These are phyloP conservation scores for Avena insularis DNA, from an alignment of 176 grass and related monocot genomes.

Conservation along the genomic window DNA sequence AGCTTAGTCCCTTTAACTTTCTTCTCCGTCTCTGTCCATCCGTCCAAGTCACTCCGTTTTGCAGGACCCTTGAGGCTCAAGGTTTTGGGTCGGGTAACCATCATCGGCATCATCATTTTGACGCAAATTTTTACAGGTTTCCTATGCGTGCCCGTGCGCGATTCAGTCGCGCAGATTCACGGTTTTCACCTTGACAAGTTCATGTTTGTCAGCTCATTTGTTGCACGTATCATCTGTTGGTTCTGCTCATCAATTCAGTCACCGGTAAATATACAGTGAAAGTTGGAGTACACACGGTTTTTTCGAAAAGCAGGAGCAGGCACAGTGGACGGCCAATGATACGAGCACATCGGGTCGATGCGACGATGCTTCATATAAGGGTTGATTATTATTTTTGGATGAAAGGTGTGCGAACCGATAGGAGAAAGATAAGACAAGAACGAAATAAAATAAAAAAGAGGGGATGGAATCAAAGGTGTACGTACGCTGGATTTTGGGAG, in stretches of 20 bases:
- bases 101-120: slow-evolving; percentile 45
- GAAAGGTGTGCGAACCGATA: neutral
- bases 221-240: neutral
- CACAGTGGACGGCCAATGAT: neutral
- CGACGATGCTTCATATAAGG: neutral
- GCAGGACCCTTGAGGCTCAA: slow-evolving; percentile 50
- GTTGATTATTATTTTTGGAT: neutral
- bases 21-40: neutral
- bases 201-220: neutral
- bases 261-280: neutral
- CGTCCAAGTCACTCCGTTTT: neutral
- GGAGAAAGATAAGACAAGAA: neutral
- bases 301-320: neutral
- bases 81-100: slow-evolving; percentile 43
- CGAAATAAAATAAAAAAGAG: neutral
- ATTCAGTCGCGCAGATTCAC: too few relatives aligned
- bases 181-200: neutral
- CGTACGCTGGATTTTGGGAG: slow-evolving; percentile 7
- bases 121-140: slow-evolving; percentile 21
- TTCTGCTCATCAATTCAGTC: neutral
- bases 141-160: neutral
- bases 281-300: neutral
- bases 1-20: neutral
- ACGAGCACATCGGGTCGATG: neutral
- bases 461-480: neutral